A percentile compares a stretch with the other conserved stretches of the same genome.
These are phyloP conservation scores for Aspergillus puulaauensis DNA, from an alignment of 2,329 filamentous ascomycete genomes.

Conservation along the genomic window DNA sequence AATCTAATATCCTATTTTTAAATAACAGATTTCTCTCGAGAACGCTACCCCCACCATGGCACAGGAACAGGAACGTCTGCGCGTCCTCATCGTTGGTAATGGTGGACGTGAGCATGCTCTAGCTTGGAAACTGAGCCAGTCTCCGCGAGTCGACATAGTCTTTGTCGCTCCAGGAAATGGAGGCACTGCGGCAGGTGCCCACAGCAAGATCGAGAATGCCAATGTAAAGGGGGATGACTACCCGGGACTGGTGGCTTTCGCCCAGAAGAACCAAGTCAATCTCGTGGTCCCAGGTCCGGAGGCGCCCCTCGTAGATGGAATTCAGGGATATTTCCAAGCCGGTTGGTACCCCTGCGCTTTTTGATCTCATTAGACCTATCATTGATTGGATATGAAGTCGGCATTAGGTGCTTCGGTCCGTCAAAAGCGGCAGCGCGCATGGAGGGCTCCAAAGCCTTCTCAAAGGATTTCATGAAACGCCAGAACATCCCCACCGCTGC, in stretches of 20 bases:
- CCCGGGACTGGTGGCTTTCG: conserved; percentile 70
- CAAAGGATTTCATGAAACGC: conserved; percentile 95
- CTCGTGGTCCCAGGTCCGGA: conserved; percentile 90
- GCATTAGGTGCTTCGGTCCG: conserved; percentile 83
- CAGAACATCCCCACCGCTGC: conserved; percentile 86
- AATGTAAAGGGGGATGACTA: conserved; percentile 75
- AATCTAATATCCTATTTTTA: background rate
- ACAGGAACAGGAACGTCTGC: conserved; percentile 53
- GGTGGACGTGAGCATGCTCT: conserved; percentile 93
- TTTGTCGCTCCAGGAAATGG: conserved; percentile 74
- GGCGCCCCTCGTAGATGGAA: conserved; percentile 87
- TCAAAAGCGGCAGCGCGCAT: conserved; percentile 79
- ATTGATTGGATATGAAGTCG: conserved; percentile 44
- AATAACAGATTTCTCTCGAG: conserved; percentile 18
- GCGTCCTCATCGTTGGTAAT: conserved; percentile 85
- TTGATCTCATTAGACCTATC: background rate
- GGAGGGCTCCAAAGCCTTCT: conserved; percentile 96
- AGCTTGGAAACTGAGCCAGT: conserved; percentile 90
- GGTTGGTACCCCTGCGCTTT: conserved; percentile 32
- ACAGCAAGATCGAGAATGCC: conserved; percentile 69
- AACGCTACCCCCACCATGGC: conserved; percentile 32
- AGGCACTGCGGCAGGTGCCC: conserved; percentile 64
- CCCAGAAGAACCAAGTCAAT: conserved; percentile 70
- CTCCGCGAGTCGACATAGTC: conserved; percentile 73
- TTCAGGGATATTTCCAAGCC: conserved; percentile 76